phyloP scores from a whole-genome alignment of 257 asterid species.

The Gentiana dahurica region DNA sequence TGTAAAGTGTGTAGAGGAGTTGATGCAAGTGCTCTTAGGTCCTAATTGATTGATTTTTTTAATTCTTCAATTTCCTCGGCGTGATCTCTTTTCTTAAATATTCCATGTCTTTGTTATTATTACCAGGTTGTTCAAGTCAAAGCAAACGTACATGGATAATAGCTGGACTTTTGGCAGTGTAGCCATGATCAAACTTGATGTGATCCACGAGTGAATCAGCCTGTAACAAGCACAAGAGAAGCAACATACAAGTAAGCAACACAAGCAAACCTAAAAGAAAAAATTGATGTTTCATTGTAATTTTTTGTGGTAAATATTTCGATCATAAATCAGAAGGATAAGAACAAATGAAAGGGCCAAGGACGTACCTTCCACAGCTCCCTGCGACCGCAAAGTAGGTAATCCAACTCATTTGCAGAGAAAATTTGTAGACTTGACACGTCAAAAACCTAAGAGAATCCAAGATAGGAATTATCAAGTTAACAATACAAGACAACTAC shows the following conservation, averaged over 20 bases:
- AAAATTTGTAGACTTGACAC: slow-evolving; percentile 78
- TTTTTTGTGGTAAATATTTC: background rate
- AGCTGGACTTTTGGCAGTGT: slow-evolving; percentile 93
- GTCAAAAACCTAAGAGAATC: slow-evolving; percentile 61
- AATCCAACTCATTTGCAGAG: slow-evolving; percentile 87
- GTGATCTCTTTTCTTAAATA: no score
- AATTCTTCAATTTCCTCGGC: no score
- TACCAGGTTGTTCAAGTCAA: background rate
- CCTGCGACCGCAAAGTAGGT: slow-evolving; percentile 91
- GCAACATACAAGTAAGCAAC: background rate
- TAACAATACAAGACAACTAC: background rate
- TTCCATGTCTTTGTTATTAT: no score
- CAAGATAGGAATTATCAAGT: background rate
- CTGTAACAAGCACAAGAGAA: slow-evolving; percentile 35
- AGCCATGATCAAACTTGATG: slow-evolving; percentile 98
- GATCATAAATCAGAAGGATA: background rate
- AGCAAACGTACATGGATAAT: slow-evolving; percentile 48
- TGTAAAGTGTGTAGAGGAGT: no score
- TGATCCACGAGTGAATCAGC: slow-evolving; percentile 85
- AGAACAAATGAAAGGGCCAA: background rate
- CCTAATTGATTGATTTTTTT: no score
- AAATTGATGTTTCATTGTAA: no score
- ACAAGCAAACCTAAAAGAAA: background rate
- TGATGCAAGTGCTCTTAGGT: no score
- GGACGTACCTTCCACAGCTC: slow-evolving; percentile 85